Evolutionary conservation across 192 early-diverging fungal species (phyloP).

Genomic region (Mortierella alpina): DNA sequence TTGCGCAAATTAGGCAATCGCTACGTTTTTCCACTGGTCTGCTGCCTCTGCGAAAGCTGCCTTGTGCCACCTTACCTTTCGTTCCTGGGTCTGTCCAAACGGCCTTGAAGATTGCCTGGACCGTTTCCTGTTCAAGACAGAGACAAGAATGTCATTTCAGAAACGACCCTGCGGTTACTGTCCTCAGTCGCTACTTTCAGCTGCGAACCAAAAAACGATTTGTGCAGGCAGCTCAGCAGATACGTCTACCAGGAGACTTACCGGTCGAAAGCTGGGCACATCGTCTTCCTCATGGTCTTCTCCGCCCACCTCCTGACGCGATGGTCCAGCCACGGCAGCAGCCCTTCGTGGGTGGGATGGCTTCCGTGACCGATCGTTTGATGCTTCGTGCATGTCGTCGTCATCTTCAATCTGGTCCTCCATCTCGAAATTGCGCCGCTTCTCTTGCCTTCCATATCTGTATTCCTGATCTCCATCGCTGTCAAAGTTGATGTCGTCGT

Average conservation of each 20-base stretch:
- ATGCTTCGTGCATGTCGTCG: neutral
- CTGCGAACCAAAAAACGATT: no score
- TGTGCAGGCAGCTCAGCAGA: neutral
- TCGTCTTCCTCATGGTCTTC: slow-evolving; percentile 18
- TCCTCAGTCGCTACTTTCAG: neutral
- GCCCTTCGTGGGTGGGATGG: neutral
- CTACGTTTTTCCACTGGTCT: slow-evolving; percentile 48
- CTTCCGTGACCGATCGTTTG: neutral
- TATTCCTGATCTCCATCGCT: slow-evolving; percentile 17
- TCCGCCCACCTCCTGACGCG: neutral
- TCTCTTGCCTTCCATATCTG: neutral
- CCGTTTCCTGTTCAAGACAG: slow-evolving; percentile 41
- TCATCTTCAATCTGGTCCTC: neutral
- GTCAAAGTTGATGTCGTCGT: slow-evolving; percentile 24
- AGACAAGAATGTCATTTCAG: neutral
- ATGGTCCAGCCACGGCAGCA: neutral
- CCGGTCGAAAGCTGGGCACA: slow-evolving; percentile 21
- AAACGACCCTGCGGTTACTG: neutral
- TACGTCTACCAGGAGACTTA: neutral
- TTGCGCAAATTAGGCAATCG: slow-evolving; percentile 38
- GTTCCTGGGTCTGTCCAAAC: slow-evolving; percentile 48
- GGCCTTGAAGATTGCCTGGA: slow-evolving; percentile 46
- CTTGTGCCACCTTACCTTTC: slow-evolving; percentile 46
- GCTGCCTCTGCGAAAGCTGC: slow-evolving; percentile 41
- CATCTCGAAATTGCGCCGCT: neutral